Base-by-base conservation (phyloP, 2,329 filamentous ascomycete genomes). In the Fusarium nanum region DNA sequence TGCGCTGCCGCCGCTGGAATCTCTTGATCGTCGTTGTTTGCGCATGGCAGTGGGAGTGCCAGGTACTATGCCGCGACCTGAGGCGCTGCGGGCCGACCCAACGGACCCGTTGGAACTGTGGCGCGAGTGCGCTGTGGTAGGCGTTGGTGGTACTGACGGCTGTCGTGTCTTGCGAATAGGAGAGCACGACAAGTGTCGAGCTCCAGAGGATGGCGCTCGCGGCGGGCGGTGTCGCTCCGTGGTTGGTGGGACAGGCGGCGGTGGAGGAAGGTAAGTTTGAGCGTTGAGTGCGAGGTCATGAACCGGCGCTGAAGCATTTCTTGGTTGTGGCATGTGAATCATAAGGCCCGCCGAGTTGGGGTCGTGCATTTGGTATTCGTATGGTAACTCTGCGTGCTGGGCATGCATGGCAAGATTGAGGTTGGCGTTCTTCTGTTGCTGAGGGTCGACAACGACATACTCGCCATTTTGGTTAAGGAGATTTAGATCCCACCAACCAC, bases 291-390 rank as follows among this genome's bases (percentile, higher is more conserved):
- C 60, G 68, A 82, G 56, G 34, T 78, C 78, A 65, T 76, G 76
- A 49, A 83, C 75, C 25, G 83, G 76, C 16, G 80, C 76, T 8
- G 82, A 77, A 28, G 78, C 62, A 8, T 71, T 70, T 25, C 72
- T 83, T 6, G 84, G 81, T 62, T 85, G 84, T 20, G 84, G 85
- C 84, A 86, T 85, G 70, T 87, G 83, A 61, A 88, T 85, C 83
- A 86, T 84, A 61, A 87, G 82, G 2, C 84, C 84, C 27, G 75
- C 70, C 14, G 72, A 68, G 66, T 75, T 76, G 48, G 77, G 72
- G 45, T 79, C 77, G 23, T 78, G 72, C 10, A 59, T 56, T 14
- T 73, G 76, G 64, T 82, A 83, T 46, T 83, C 81, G 59, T 83
- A 84, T 1, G 80, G 73, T 42, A 84, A 73, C 22, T 82, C 80